Base-by-base conservation (phyloP, 257 asterid genomes). In the Solanum appendiculatum region DNA sequence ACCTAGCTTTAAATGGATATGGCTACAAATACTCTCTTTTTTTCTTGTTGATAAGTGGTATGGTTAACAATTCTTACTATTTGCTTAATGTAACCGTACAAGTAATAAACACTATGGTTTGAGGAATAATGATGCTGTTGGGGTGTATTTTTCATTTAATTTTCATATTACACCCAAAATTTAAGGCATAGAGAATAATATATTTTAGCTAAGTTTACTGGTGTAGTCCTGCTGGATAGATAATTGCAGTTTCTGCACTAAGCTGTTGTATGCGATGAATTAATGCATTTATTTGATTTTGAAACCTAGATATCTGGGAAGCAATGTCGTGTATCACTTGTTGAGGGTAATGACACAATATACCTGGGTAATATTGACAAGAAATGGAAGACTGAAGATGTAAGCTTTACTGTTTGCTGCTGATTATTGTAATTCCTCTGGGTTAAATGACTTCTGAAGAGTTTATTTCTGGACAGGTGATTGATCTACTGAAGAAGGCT, bases 321-420 rank as follows among this genome's bases (percentile, higher is more conserved):
- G 93, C 91, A 86, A 86, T 95, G 96, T 89, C 89, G 82, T 74
- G 89, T 84, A 85, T 88, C 86, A 72, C 90, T 90, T 80, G 96
- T 92, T 36, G 94, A 90, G 91, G 98, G 98, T 27, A 92, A 92
- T 34, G 96, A 92, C 90, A 93, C 98, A 63, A 64, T 94, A 92
- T 94, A 77, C 89, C 94, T 95, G 74, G 95, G 96, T 54, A 93
- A 92, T 92, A 93, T 95, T 83, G 92, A 94, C 91, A 92, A 87
- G 87, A 89, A 84, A 34, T 95, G 98, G 98, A 95, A 93, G 91
- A 86, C 86, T 48, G 91, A 92, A 87, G 96, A 94, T 85, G 98
- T 95, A 89, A 93, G 98, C 87, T 36, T 85, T 88, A 73, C 31
- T 86, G n/a, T 56, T 88, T 80, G 82, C 88, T 73, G 58, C 82